Base-by-base conservation (phyloP, 75 land plant genomes). In the Sequoiadendron giganteum region DNA sequence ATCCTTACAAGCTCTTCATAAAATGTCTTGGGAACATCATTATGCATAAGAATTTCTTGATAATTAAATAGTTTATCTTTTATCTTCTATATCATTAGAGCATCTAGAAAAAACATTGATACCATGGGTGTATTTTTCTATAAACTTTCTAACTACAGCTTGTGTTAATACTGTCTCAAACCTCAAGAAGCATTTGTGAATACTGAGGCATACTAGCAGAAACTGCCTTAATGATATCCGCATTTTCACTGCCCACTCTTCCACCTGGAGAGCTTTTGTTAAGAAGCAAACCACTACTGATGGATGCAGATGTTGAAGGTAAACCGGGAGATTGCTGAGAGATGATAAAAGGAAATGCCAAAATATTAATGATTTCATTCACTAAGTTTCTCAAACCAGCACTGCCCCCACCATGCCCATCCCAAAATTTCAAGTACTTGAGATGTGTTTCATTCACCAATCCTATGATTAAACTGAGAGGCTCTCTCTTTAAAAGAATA, bases 331-430 rank as follows among this genome's bases (percentile, higher is more conserved):
- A 70, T 88, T 84, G 92, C 86, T 96, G 99, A 70, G 92, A 49
- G 18, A 92, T 96, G 52, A 91, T 92, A 87, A 97, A 98, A 55
- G 99, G 97, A 92, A 95, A 97, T 73, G 98, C 99, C 83, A 98
- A 87, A 58, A 97, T 89, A 90, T 94, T 93, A 88, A 98, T 86
- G n/a, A 96, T 92, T 86, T 89, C 85, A 91, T 95, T 91, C 72
- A 95, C 86, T 34, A 93, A 47, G 81, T 95, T 95, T 85, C 91
- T 92, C 80, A 94, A 83, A 19, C 99, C 99, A 87, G 84, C 82
- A 68, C 90, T 91, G 55, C 97, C 99, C 73, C 99, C 99, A 84
- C 95, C 95, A 89, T 89, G 92, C 56, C 99, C 99, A 87, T 84
- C 94, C 99, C 99, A 98, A 83, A 34, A 55, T 42, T 91, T 96